These are phyloP conservation scores for Epithele typhae DNA, from an alignment of 768 basidiomycete genomes.

Conservation along the genomic window DNA sequence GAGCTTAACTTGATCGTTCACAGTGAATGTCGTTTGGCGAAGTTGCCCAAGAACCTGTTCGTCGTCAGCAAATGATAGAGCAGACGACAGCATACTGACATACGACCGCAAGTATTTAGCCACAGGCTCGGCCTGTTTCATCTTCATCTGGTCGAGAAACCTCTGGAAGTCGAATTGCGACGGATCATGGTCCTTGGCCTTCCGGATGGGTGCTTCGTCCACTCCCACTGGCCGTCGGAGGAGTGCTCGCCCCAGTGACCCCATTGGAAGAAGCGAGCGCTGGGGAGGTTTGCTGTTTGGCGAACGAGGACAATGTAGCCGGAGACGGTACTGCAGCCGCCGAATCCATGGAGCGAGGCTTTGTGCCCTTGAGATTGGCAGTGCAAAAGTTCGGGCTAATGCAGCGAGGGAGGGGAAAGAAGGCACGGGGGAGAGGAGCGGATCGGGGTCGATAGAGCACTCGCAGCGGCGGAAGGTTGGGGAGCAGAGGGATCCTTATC, in stretches of 20 bases:
- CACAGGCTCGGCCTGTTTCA: conserved; percentile 82
- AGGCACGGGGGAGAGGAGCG: conserved; percentile 33
- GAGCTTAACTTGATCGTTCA: conserved; percentile 91
- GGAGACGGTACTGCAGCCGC: conserved; percentile 56
- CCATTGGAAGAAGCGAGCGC: not conserved
- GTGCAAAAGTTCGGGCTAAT: conserved; percentile 59
- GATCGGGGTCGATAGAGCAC: conserved; percentile 30
- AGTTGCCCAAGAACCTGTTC: conserved; percentile 85
- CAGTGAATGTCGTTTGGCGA: conserved; percentile 89
- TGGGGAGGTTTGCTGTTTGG: conserved; percentile 38
- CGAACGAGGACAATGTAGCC: conserved; percentile 50
- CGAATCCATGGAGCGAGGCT: conserved; percentile 61
- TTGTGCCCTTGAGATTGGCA: conserved; percentile 39
- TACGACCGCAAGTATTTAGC: conserved; percentile 95
- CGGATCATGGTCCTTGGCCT: conserved; percentile 28
- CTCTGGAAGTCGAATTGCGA: conserved; percentile 86
- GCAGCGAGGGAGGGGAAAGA: conserved; percentile 63
- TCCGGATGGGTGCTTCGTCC: conserved; percentile 19
- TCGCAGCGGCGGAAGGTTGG: conserved; percentile 25
- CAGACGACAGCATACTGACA: conserved; percentile 31
- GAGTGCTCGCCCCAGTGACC: conserved; percentile 15
- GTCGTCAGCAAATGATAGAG: not conserved
- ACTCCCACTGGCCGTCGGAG: conserved; percentile 10
- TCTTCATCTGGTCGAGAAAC: conserved; percentile 94
- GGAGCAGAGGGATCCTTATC: conserved; percentile 4